phyloP scores from a whole-genome alignment of 805 yeast species.

The Metschnikowia baotianmanensis region DNA sequence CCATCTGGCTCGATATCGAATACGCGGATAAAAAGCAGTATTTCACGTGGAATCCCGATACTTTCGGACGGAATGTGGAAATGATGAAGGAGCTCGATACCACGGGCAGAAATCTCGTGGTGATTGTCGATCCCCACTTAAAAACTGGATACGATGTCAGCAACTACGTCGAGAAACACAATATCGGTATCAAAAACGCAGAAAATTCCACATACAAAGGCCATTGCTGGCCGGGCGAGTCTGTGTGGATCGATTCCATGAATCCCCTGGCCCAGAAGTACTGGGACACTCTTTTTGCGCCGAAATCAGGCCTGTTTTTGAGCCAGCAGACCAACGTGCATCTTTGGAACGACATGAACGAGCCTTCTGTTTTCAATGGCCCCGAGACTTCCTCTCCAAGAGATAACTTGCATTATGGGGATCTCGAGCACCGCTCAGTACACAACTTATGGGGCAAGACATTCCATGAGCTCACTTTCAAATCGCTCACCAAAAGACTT shows the following conservation, averaged over 20 bases:
- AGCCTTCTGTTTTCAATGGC: constrained; percentile 92
- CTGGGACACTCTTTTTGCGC: constrained; percentile 58
- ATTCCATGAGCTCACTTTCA: constrained; percentile 75
- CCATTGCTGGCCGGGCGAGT: constrained; percentile 98
- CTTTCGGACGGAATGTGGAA: constrained; percentile 70
- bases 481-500: constrained; percentile 57
- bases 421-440: constrained; percentile 86
- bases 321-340: constrained; percentile 62
- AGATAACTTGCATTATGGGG: constrained; percentile 73
- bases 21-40: constrained; percentile 84
- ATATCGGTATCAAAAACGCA: constrained; percentile 47
- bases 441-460: constrained; percentile 85
- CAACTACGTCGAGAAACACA: constrained; percentile 42
- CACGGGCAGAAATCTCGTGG: constrained; percentile 77
- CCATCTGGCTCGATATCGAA: constrained; percentile 93
- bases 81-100: constrained; percentile 65
- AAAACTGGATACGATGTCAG: constrained; percentile 69
- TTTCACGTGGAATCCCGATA: constrained; percentile 81
- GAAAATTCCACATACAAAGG: constrained; percentile 62
- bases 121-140: constrained; percentile 90
- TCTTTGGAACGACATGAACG: constrained; percentile 98
- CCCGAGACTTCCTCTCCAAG: constrained; percentile 91
- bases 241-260: constrained; percentile 88
- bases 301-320: constrained; percentile 33
- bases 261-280: constrained; percentile 56